phyloP scores from a whole-genome alignment of 176 grass and related monocot species.

The Saccharum officinarum region DNA sequence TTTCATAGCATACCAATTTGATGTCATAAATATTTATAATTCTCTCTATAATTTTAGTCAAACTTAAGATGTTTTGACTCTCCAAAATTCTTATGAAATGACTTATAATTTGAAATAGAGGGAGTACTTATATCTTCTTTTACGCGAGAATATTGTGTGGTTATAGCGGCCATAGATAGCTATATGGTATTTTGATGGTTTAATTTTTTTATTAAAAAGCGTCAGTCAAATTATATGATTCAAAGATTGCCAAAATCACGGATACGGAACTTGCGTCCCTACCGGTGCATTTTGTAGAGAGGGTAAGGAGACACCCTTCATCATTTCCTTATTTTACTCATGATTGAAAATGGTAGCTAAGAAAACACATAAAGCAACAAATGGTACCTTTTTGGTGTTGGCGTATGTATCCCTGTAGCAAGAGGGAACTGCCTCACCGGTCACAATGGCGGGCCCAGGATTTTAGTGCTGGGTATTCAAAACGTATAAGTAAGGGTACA shows the following conservation, averaged over 20 bases:
- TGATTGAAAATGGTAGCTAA: neutral
- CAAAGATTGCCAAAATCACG: neutral
- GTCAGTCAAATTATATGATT: neutral
- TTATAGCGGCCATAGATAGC: neutral
- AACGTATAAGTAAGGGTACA: too few species aligned
- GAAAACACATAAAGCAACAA: neutral
- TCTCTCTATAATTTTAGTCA: too few species aligned
- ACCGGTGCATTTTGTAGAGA: too few species aligned
- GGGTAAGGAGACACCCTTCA: neutral
- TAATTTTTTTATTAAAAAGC: neutral
- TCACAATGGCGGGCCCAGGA: too few species aligned
- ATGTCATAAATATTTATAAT: too few species aligned
- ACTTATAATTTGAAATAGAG: too few species aligned
- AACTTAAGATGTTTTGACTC: too few species aligned
- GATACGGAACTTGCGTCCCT: neutral
- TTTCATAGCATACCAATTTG: too few species aligned
- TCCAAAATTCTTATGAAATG: too few species aligned
- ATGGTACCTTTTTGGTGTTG: neutral
- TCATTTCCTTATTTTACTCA: neutral
- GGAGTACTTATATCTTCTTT: neutral
- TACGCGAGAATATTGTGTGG: neutral
- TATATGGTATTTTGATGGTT: neutral
- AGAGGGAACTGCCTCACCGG: neutral
- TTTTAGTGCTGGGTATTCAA: too few species aligned
- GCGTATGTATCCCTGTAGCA: neutral